These are phyloP conservation scores for Colletotrichum sp. DNA, from an alignment of 2,329 filamentous ascomycete genomes.

Conservation along the genomic window DNA sequence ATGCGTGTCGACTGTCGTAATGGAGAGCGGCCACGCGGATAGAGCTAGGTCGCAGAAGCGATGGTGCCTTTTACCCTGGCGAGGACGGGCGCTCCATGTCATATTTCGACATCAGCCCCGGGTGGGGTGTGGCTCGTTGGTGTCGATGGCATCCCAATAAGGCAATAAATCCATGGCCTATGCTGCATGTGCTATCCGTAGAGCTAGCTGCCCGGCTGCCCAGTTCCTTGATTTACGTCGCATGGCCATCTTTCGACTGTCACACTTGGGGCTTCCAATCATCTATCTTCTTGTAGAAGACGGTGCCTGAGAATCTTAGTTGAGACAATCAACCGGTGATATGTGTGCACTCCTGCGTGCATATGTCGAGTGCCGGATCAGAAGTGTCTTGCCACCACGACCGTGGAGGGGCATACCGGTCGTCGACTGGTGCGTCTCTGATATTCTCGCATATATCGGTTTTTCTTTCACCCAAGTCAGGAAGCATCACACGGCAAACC, in stretches of 20 bases:
- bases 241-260: conserved; percentile 2
- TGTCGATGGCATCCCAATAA: background rate
- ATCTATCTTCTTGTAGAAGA: background rate
- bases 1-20: background rate
- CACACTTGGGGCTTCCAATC: background rate
- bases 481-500: background rate
- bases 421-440: background rate
- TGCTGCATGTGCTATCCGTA: background rate
- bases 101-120: background rate
- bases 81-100: background rate
- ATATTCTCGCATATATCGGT: background rate
- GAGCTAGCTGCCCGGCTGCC: background rate
- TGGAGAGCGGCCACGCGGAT: background rate
- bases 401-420: background rate
- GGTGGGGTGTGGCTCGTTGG: background rate
- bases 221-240: conserved; percentile 12
- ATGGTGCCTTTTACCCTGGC: background rate
- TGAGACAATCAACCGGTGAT: background rate
- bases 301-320: background rate
- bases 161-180: background rate
- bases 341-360: background rate
- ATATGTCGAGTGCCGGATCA: background rate
- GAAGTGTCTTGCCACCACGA: background rate
- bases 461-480: background rate
- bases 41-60: background rate